Evolutionary conservation across 192 early-diverging fungal species (phyloP).

Genomic region (Entophlyctis helioformis): DNA sequence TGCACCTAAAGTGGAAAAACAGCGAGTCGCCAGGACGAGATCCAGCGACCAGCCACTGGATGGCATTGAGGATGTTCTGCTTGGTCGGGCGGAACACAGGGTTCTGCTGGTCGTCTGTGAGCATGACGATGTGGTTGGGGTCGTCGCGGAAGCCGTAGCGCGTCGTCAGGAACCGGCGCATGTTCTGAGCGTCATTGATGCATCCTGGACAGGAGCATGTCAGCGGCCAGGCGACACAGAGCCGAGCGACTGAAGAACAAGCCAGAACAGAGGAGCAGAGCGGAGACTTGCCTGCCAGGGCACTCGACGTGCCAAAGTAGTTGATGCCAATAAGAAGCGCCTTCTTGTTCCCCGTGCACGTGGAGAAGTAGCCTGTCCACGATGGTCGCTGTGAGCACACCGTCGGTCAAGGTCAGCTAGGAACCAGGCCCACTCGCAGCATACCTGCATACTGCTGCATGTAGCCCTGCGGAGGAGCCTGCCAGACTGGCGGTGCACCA

Average conservation of each 20-base stretch:
- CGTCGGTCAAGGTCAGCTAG: background rate
- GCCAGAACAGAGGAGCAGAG: background rate
- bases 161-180: slow-evolving; percentile 38
- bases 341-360: slow-evolving; percentile 14
- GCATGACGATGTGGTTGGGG: slow-evolving; percentile 35
- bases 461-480: slow-evolving; percentile 7
- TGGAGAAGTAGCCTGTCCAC: slow-evolving; percentile 10
- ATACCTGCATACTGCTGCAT: slow-evolving; percentile 9
- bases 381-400: background rate
- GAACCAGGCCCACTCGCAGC: background rate
- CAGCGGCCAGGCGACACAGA: background rate
- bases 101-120: slow-evolving; percentile 57
- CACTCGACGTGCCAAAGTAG: slow-evolving; percentile 53
- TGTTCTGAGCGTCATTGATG: slow-evolving; percentile 38
- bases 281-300: slow-evolving; percentile 20
- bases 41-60: slow-evolving; percentile 56
- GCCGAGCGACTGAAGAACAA: background rate
- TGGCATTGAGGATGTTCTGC: slow-evolving; percentile 33
- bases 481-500: slow-evolving; percentile 4
- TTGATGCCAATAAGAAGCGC: slow-evolving; percentile 91
- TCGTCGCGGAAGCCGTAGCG: slow-evolving; percentile 43
- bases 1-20: slow-evolving; percentile 57
- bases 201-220: slow-evolving; percentile 17
- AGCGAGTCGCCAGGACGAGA: slow-evolving; percentile 60
- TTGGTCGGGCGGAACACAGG: slow-evolving; percentile 11